Base-by-base conservation (phyloP, 2,329 filamentous ascomycete genomes). In the Mycocentrospora acerina region DNA sequence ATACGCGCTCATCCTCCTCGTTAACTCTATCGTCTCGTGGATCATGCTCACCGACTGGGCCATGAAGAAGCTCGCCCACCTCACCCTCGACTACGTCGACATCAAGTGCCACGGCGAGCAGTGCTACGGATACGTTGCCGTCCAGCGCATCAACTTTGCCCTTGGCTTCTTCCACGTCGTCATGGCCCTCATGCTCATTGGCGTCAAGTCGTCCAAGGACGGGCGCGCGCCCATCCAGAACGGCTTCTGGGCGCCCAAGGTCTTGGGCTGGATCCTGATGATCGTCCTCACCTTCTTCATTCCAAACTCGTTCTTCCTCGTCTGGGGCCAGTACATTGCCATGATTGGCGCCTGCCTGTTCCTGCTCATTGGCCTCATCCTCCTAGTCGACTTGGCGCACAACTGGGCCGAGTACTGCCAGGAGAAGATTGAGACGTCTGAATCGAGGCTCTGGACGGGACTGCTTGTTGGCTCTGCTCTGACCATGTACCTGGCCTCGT, bases 41-140 rank as follows among this genome's bases (percentile, higher is more conserved):
- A 88, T 98, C 56, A 95, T 97, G 89, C 89, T 98, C 72, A 98
- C 93, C 15, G 88, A 90, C 36, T 98, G 93, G 93, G 93, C 93
- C 24, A 88, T 98, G 64, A 88, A 95, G 60, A 97, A 97, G 67
- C 78, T 98, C 5, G 84, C 97, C 70, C 82, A 94, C 51, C 76
- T 97, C 37, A 93, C 89, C 10, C 79, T 98, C 51, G 90, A 97
- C 71, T 97, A 96, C 64, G 90, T 98, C 74, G 90, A 89, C 60
- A 95, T 98, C 62, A 85, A 86, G 60, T 98, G 93, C 66, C 64
- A 88, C 18, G 90, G 87, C 33, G 88, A 91, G 54, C 80, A 91
- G 62, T 98, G 93, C 67, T 87, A 94, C 64, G 93, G 93, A 55
- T 98, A 93, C 81, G 84, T 96, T 32, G 93, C 93, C 6, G 91